A percentile compares a stretch with the other conserved stretches of the same genome.
Evolutionary conservation across 2,329 filamentous ascomycete species (phyloP).

Genomic region (Cordyceps militaris): DNA sequence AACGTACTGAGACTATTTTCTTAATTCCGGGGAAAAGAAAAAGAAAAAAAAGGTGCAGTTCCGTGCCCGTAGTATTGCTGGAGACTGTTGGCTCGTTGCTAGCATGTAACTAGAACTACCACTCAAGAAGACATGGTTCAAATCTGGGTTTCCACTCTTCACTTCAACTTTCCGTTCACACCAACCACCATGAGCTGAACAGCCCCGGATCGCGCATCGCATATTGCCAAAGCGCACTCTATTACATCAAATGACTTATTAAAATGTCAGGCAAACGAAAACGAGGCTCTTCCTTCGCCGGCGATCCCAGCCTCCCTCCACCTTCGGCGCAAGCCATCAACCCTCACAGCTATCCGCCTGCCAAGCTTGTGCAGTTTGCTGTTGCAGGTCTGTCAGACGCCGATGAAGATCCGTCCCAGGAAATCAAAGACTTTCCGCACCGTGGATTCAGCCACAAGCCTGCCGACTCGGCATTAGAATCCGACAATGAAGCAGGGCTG

Average conservation of each 20-base stretch:
- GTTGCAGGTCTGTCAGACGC: conserved; percentile 45
- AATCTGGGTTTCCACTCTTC: background rate
- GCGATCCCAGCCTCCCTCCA: background rate
- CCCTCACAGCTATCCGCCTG: conserved; percentile 46
- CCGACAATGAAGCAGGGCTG: background rate
- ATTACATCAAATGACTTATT: background rate
- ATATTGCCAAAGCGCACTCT: background rate
- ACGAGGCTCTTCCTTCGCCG: background rate
- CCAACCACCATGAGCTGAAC: background rate
- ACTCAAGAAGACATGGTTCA: no score
- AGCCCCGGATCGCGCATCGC: background rate
- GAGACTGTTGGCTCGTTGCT: no score
- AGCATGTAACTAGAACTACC: no score
- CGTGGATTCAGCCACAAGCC: conserved; percentile 21
- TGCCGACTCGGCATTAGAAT: background rate
- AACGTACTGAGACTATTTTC: no score
- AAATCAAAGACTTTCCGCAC: conserved; percentile 45
- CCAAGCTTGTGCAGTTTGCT: conserved; percentile 45
- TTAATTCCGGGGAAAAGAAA: no score
- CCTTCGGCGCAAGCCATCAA: conserved; percentile 30
- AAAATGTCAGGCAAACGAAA: conserved; percentile 6
- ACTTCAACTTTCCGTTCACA: background rate
- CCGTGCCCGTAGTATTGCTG: no score
- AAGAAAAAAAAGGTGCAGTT: no score
- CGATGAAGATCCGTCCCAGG: conserved; percentile 36